Conservation (phyloP, 257 asterid genomes). For the Jacaranda copaia region DNA sequence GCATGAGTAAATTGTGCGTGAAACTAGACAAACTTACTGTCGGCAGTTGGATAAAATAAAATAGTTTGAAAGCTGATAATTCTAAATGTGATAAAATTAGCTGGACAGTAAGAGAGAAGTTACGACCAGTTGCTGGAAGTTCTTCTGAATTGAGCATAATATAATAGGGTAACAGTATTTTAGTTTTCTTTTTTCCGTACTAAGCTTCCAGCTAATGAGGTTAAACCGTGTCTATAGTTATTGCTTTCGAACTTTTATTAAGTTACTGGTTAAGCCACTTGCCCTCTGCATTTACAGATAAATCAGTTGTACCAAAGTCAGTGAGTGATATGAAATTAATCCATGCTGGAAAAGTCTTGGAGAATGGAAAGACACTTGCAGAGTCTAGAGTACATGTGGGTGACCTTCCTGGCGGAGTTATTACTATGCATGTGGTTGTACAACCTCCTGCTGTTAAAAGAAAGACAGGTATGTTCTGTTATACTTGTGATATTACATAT, state of each 20-base stretch:
- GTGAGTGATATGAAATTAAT: slow-evolving; percentile 62
- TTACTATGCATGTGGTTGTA: slow-evolving; percentile 72
- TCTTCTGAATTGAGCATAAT: not conserved
- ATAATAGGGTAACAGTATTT: not conserved
- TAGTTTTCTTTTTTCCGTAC: not conserved
- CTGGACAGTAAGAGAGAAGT: not conserved
- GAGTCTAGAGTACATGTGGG: slow-evolving; percentile 51
- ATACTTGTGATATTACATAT: not conserved
- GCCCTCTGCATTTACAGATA: slow-evolving; percentile 41
- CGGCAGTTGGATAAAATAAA: not conserved
- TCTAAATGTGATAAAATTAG: not conserved
- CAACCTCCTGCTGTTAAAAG: slow-evolving; percentile 55
- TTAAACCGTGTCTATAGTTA: not conserved
- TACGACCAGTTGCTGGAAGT: not conserved
- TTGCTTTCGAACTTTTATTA: not conserved
- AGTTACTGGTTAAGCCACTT: slow-evolving; percentile 11
- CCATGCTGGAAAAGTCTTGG: slow-evolving; percentile 63
- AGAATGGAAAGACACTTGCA: slow-evolving; percentile 60
- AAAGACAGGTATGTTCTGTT: slow-evolving; percentile 49
- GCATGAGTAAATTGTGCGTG: slow-evolving; percentile 1
- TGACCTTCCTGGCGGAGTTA: slow-evolving; percentile 58
- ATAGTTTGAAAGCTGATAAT: not conserved
- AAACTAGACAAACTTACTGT: not conserved
- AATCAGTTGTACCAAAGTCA: slow-evolving; percentile 53
- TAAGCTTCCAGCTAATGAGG: not conserved